Conservation (phyloP, 306 rosid species). For the Abrus pulchellus region DNA sequence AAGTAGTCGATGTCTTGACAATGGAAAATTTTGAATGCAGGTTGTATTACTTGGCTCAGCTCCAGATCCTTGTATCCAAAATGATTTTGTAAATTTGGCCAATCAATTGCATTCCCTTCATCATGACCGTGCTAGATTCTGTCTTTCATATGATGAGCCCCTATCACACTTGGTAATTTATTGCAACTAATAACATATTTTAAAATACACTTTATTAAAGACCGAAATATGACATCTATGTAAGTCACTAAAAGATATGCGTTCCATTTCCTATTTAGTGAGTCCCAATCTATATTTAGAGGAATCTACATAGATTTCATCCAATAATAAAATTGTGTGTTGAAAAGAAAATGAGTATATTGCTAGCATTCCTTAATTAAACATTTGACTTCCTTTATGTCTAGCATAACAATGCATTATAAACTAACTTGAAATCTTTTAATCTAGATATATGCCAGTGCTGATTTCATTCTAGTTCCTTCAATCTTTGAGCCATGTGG, state of each 20-base stretch:
- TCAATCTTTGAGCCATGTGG: slow-evolving; percentile 97
- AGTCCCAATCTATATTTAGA: background rate
- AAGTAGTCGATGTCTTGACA: slow-evolving; percentile 10
- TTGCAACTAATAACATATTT: background rate
- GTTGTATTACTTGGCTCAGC: slow-evolving; percentile 95
- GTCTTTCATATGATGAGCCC: slow-evolving; percentile 85
- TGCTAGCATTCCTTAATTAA: background rate
- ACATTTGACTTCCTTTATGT: slow-evolving; percentile 2
- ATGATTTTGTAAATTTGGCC: slow-evolving; percentile 79
- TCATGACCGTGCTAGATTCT: slow-evolving; percentile 64
- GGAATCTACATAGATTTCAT: background rate
- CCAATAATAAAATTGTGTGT: background rate
- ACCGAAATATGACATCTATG: background rate
- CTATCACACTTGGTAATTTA: slow-evolving; percentile 84
- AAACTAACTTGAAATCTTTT: slow-evolving; percentile 28
- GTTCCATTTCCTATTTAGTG: background rate
- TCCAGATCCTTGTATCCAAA: slow-evolving; percentile 87
- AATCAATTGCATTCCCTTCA: slow-evolving; percentile 64
- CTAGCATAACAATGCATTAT: background rate
- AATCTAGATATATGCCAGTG: slow-evolving; percentile 82
- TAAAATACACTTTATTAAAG: background rate
- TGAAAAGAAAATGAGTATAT: background rate
- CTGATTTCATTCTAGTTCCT: slow-evolving; percentile 88
- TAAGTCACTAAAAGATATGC: background rate
- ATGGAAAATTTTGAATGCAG: slow-evolving; percentile 55